These are phyloP conservation scores for Paxillus ammoniavirescens DNA, from an alignment of 768 basidiomycete genomes.

Conservation along the genomic window DNA sequence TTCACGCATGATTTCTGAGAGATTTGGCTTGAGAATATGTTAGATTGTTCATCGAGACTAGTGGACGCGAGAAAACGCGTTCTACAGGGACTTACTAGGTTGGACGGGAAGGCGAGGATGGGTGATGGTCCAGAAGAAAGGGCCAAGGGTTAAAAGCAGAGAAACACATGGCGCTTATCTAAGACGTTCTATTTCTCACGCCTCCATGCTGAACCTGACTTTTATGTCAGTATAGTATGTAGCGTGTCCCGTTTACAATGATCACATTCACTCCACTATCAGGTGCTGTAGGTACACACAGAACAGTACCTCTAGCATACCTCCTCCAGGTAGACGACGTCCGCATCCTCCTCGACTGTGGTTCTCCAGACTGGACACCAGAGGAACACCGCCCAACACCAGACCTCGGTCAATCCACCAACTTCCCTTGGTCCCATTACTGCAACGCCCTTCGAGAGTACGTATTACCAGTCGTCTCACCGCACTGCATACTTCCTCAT, in stretches of 20 bases:
- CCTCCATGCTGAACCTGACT: not conserved
- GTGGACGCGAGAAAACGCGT: conserved; percentile 30
- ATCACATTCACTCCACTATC: conserved; percentile 94
- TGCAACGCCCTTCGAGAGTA: conserved; percentile 68
- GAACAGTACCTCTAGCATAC: conserved; percentile 71
- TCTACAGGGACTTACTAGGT: conserved; percentile 25
- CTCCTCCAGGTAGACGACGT: conserved; percentile 94
- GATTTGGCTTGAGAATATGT: conserved; percentile 7
- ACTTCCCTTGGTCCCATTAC: conserved; percentile 60
- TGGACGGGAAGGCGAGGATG: conserved; percentile 25
- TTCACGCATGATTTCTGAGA: conserved; percentile 70
- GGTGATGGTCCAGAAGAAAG: conserved; percentile 28
- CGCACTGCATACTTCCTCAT: conserved; percentile 5
- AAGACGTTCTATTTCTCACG: conserved; percentile 26
- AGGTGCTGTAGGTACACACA: conserved; percentile 70
- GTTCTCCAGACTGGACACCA: conserved; percentile 83
- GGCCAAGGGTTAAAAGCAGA: conserved; percentile 40
- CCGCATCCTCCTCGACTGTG: conserved; percentile 90
- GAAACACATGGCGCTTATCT: conserved; percentile 34
- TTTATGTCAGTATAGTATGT: conserved; percentile 5
- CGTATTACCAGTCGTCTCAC: conserved; percentile 26
- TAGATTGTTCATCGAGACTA: conserved; percentile 1
- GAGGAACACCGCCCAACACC: conserved; percentile 38
- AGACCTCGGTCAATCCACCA: conserved; percentile 29
- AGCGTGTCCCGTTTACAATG: conserved; percentile 43